Percentiles rank a stretch among this genome's conserved stretches.
phyloP scores from a whole-genome alignment of 23 red algal species.

The Gracilaria vermiculophylla region DNA sequence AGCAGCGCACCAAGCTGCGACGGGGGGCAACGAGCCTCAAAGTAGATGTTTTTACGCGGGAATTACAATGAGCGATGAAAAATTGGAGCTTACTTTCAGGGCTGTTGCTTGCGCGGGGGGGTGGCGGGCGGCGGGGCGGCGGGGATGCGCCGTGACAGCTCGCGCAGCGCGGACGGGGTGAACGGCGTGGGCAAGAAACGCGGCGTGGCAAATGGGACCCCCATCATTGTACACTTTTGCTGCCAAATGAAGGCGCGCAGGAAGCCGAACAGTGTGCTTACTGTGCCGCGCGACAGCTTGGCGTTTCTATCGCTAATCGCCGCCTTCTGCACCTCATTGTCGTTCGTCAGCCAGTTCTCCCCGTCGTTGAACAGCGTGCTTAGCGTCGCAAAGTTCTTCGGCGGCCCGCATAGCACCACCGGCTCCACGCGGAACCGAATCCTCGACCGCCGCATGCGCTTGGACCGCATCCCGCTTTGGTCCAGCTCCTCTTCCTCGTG shows the following conservation, averaged over 20 bases:
- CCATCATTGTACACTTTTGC: not conserved
- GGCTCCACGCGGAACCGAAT: not conserved
- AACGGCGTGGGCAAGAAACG: not conserved
- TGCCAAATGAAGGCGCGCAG: not conserved
- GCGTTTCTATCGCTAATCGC: not conserved
- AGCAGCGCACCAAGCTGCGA: too few species aligned
- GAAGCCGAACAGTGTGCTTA: not conserved
- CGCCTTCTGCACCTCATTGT: not conserved
- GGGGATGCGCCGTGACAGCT: not conserved
- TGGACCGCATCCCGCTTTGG: not conserved
- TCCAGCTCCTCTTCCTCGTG: not conserved
- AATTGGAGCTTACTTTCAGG: too few species aligned
- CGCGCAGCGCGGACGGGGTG: not conserved
- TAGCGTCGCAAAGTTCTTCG: not conserved
- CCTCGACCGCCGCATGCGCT: not conserved
- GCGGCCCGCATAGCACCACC: not conserved
- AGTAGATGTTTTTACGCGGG: too few species aligned
- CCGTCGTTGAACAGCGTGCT: slow-evolving; percentile 7
- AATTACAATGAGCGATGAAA: too few species aligned
- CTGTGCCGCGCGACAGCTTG: not conserved
- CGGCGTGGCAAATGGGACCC: not conserved
- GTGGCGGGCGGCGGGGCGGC: not conserved
- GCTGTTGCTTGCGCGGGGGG: too few species aligned
- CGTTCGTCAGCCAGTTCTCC: not conserved
- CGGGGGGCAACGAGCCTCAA: too few species aligned